A percentile compares a stretch with the other conserved stretches of the same genome.
Evolutionary conservation across 768 basidiomycete species (phyloP).

Genomic region (Amanita pallidorosea): DNA sequence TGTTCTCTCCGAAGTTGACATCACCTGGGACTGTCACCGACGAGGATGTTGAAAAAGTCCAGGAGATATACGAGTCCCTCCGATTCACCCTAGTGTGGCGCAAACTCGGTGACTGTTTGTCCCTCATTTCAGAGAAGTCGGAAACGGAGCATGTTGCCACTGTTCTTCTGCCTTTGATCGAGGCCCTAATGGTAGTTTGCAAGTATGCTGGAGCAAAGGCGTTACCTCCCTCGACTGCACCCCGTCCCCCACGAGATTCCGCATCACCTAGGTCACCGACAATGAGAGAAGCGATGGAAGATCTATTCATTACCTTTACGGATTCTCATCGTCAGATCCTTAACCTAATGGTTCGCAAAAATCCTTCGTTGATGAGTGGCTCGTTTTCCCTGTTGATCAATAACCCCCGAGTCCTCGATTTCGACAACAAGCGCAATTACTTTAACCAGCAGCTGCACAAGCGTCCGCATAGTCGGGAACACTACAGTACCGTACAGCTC

Average conservation of each 20-base stretch:
- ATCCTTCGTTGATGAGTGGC: conserved; percentile 95
- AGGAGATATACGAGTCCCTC: conserved; percentile 86
- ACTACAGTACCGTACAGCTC: conserved; percentile 74
- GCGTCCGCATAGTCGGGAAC: conserved; percentile 69
- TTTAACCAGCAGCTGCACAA: conserved; percentile 88
- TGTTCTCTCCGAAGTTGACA: conserved; percentile 61
- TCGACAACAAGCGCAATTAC: conserved; percentile 98
- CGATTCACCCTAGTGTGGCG: conserved; percentile 84
- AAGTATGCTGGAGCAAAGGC: conserved; percentile 79
- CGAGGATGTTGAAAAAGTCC: conserved; percentile 71
- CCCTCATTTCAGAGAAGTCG: conserved; percentile 67
- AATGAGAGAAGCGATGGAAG: conserved; percentile 73
- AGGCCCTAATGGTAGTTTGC: conserved; percentile 97
- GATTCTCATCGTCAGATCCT: conserved; percentile 88
- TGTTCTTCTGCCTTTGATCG: conserved; percentile 88
- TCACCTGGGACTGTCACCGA: conserved; percentile 22
- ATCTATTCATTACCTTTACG: conserved; percentile 88
- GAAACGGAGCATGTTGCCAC: conserved; percentile 85
- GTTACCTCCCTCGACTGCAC: conserved; percentile 25
- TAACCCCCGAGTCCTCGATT: conserved; percentile 94
- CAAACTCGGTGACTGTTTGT: conserved; percentile 81
- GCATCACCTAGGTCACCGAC: conserved; percentile 61
- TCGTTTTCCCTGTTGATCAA: conserved; percentile 94
- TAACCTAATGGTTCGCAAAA: conserved; percentile 97
- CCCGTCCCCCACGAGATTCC: conserved; percentile 49